These are phyloP conservation scores for Nepenthes gracilis DNA, from an alignment of 148 eudicot genomes.

Conservation along the genomic window DNA sequence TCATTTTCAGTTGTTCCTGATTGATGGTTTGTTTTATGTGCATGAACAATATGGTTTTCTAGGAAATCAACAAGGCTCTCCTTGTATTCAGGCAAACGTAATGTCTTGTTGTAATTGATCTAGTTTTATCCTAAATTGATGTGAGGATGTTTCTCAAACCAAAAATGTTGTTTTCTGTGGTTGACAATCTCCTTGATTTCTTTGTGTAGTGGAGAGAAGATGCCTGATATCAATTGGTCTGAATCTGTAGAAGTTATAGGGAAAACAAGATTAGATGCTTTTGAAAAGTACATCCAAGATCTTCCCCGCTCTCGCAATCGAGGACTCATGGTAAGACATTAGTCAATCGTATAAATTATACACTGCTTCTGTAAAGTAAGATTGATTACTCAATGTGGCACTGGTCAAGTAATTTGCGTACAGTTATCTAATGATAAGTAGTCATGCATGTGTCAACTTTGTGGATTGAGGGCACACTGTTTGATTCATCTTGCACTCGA, in stretches of 20 bases:
- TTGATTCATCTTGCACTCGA: too few relatives aligned
- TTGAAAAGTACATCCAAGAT: constrained; percentile 77
- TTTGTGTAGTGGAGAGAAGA: constrained; percentile 74
- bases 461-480: too few relatives aligned
- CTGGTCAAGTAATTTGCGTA: background rate
- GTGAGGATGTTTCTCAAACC: too few relatives aligned
- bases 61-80: too few relatives aligned
- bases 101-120: too few relatives aligned
- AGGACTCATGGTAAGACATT: constrained; percentile 71
- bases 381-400: background rate
- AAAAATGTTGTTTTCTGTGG: constrained; percentile 6
- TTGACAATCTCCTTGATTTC: constrained; percentile 20
- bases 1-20: too few relatives aligned
- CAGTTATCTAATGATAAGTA: too few relatives aligned
- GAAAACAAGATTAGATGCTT: constrained; percentile 73
- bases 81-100: too few relatives aligned
- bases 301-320: constrained; percentile 81
- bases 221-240: constrained; percentile 60
- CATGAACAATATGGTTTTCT: too few relatives aligned
- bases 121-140: too few relatives aligned
- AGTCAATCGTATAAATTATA: background rate
- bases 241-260: constrained; percentile 67
- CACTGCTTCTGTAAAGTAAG: background rate
- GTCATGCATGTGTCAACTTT: too few relatives aligned
- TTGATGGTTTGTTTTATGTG: too few relatives aligned